Evolutionary conservation across 306 rosid species (phyloP).

Genomic region (Cicer arietinum): DNA sequence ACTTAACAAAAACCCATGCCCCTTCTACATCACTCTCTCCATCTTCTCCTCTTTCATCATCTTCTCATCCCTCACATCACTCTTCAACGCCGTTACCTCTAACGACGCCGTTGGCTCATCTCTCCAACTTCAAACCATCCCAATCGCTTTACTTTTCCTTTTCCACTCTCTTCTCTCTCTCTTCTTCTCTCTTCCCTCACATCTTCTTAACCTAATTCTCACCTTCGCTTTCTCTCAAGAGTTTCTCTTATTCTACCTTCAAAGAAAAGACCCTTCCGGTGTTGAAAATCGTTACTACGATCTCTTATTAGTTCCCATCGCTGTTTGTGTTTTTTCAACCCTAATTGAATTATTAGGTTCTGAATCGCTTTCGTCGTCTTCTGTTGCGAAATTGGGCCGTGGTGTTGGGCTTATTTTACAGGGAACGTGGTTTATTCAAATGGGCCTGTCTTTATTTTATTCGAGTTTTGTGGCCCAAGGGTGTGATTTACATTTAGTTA

Average conservation of each 20-base stretch:
- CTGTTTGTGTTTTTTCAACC: conserved; percentile 63
- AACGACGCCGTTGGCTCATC: conserved; percentile 70
- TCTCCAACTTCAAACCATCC: conserved; percentile 65
- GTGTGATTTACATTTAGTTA: conserved; percentile 61
- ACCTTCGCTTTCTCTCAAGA: conserved; percentile 75
- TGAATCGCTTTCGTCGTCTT: conserved; percentile 25
- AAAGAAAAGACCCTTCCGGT: conserved; percentile 70
- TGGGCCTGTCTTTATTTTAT: conserved; percentile 73
- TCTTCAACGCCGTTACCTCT: conserved; percentile 57
- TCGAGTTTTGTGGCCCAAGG: conserved; percentile 59
- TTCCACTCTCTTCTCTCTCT: conserved; percentile 60
- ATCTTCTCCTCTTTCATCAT: conserved; percentile 55
- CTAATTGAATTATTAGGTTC: conserved; percentile 46
- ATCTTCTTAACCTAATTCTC: conserved; percentile 51
- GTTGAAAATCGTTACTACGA: conserved; percentile 83
- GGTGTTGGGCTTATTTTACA: conserved; percentile 74
- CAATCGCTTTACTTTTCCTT: conserved; percentile 64
- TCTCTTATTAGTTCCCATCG: conserved; percentile 69
- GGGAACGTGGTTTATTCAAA: conserved; percentile 85
- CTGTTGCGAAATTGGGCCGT: conserved; percentile 59
- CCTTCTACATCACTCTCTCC: conserved; percentile 41
- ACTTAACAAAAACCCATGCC: conserved; percentile 2
- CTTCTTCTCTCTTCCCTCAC: conserved; percentile 49
- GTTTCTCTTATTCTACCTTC: conserved; percentile 76
- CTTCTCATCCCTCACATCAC: conserved; percentile 58